phyloP scores from a whole-genome alignment of 371 early-diverging fungal species.

The Saksenaea oblongispora region DNA sequence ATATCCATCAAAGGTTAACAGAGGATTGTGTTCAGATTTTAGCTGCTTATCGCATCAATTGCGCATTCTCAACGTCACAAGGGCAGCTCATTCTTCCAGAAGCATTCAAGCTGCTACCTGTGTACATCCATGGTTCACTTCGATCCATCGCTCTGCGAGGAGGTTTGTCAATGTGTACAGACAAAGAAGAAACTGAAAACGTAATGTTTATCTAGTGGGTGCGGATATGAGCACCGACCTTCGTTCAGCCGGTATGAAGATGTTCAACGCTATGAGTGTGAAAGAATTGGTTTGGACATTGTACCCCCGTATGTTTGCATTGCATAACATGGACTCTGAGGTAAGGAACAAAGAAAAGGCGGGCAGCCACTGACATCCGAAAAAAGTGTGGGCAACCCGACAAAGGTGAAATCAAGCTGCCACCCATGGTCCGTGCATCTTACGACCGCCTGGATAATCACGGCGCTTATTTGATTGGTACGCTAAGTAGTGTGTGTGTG shows the following conservation, averaged over 20 bases:
- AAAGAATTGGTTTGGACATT: slow-evolving; percentile 73
- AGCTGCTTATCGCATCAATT: slow-evolving; percentile 90
- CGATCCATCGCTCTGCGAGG: slow-evolving; percentile 79
- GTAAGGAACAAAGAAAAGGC: slow-evolving; percentile 29
- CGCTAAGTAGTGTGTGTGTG: not conserved
- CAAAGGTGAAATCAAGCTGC: slow-evolving; percentile 55
- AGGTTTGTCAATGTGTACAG: slow-evolving; percentile 38
- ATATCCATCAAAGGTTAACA: slow-evolving; percentile 82
- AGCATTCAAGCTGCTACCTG: slow-evolving; percentile 92
- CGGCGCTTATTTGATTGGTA: slow-evolving; percentile 73
- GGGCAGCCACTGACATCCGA: not conserved
- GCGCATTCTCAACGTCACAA: slow-evolving; percentile 86
- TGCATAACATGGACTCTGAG: slow-evolving; percentile 65
- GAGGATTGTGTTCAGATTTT: slow-evolving; percentile 88
- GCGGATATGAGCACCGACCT: slow-evolving; percentile 70
- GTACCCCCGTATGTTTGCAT: slow-evolving; percentile 83
- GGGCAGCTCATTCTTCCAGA: slow-evolving; percentile 97
- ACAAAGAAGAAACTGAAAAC: not conserved
- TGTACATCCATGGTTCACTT: slow-evolving; percentile 82
- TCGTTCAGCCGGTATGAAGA: slow-evolving; percentile 78
- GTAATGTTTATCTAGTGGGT: slow-evolving; percentile 35
- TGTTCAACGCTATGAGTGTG: slow-evolving; percentile 76
- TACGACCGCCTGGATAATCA: slow-evolving; percentile 71
- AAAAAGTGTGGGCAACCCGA: slow-evolving; percentile 36
- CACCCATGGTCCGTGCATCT: slow-evolving; percentile 76